These are phyloP conservation scores for Lagerstroemia fauriei DNA, from an alignment of 441 rosid genomes.

Conservation along the genomic window DNA sequence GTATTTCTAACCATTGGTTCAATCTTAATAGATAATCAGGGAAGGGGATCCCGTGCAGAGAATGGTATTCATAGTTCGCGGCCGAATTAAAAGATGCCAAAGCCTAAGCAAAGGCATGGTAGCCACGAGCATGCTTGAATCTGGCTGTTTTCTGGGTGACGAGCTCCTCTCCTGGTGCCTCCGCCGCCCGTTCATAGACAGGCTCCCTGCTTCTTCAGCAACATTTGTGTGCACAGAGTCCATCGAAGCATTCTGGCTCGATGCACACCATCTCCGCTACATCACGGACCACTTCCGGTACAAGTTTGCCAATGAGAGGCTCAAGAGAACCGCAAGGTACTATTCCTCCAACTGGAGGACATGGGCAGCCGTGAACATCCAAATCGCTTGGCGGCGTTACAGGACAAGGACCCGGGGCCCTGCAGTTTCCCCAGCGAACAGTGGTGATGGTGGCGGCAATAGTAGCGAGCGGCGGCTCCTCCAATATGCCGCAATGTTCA, in stretches of 20 bases:
- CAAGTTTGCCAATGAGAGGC: slow-evolving; percentile 60
- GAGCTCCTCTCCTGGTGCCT: slow-evolving; percentile 71
- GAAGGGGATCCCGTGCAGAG: slow-evolving; percentile 70
- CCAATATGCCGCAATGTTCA: slow-evolving; percentile 67
- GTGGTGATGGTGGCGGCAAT: slow-evolving; percentile 25
- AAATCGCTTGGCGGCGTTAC: slow-evolving; percentile 60
- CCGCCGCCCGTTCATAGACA: slow-evolving; percentile 59
- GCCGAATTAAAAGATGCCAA: slow-evolving; percentile 53
- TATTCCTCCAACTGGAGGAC: slow-evolving; percentile 75
- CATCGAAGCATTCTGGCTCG: slow-evolving; percentile 55
- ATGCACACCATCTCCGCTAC: slow-evolving; percentile 50
- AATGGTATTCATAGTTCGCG: slow-evolving; percentile 53
- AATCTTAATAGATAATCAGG: slow-evolving; percentile 47
- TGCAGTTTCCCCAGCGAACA: slow-evolving; percentile 27
- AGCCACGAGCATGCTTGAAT: slow-evolving; percentile 52
- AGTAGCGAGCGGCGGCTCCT: slow-evolving; percentile 40
- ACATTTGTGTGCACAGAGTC: slow-evolving; percentile 58
- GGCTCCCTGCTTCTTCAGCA: slow-evolving; percentile 66
- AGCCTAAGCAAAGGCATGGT: slow-evolving; percentile 58
- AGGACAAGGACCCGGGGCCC: slow-evolving; percentile 50
- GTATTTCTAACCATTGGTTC: not conserved
- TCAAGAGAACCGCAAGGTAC: slow-evolving; percentile 64
- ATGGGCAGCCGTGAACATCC: slow-evolving; percentile 74
- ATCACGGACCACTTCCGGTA: slow-evolving; percentile 68
- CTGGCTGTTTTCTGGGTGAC: slow-evolving; percentile 66